A percentile compares a stretch with the other conserved stretches of the same genome.
Evolutionary conservation across 768 basidiomycete genomes (phyloP).

Genomic region (Collybia sordida): DNA sequence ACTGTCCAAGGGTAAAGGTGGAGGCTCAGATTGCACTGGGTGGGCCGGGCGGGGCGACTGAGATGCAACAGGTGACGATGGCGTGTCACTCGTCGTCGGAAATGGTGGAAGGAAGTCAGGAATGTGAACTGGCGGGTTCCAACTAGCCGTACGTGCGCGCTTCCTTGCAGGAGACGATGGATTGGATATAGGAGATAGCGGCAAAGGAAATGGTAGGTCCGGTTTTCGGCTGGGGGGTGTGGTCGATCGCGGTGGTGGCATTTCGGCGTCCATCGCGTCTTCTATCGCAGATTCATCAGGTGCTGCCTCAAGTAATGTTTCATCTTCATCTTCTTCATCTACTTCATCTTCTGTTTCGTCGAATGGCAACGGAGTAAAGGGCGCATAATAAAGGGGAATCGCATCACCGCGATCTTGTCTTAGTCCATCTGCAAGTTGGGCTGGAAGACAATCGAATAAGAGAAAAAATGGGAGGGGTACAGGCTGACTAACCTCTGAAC

Average conservation of each 20-base stretch:
- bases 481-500: slow-evolving; percentile 57
- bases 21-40: slow-evolving; percentile 25
- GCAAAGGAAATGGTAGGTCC: slow-evolving; percentile 28
- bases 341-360: slow-evolving; percentile 29
- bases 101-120: slow-evolving; percentile 72
- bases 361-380: slow-evolving; percentile 30
- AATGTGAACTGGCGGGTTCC: slow-evolving; percentile 63
- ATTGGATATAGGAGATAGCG: slow-evolving; percentile 58
- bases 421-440: slow-evolving; percentile 60
- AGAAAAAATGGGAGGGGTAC: slow-evolving; percentile 12
- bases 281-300: slow-evolving; percentile 18
- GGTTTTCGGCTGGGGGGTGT: slow-evolving; percentile 23
- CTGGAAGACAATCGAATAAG: slow-evolving; percentile 38
- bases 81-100: slow-evolving; percentile 37
- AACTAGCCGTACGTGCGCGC: slow-evolving; percentile 52
- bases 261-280: slow-evolving; percentile 30
- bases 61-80: slow-evolving; percentile 32
- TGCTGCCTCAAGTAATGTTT: slow-evolving; percentile 24
- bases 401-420: slow-evolving; percentile 53
- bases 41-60: slow-evolving; percentile 30
- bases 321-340: slow-evolving; percentile 29
- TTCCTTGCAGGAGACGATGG: slow-evolving; percentile 57
- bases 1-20: slow-evolving; percentile 28
- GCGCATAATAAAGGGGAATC: slow-evolving; percentile 51
- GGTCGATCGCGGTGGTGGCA: slow-evolving; percentile 9